These are phyloP conservation scores for Colletotrichum aenigma DNA, from an alignment of 2,329 filamentous ascomycete genomes.

Conservation along the genomic window DNA sequence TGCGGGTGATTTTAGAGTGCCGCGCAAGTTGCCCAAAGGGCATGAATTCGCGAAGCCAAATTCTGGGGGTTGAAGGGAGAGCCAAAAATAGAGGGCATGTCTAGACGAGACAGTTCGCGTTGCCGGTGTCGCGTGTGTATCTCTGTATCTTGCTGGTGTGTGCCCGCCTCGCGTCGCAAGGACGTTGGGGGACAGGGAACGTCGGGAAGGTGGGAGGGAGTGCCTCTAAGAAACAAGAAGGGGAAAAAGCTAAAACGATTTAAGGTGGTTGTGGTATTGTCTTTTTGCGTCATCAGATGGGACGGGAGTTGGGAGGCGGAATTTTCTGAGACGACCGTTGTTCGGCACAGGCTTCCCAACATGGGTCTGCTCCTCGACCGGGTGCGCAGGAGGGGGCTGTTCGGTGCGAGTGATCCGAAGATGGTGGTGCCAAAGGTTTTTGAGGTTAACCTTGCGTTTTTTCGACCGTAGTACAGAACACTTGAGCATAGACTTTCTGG, in stretches of 20 bases:
- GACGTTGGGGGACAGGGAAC: background rate
- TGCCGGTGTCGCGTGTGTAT: background rate
- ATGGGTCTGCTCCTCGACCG: background rate
- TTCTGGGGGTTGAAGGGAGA: background rate
- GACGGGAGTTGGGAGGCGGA: background rate
- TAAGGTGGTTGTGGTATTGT: background rate
- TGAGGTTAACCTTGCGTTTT: background rate
- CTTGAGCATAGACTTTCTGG: background rate
- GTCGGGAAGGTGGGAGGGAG: background rate
- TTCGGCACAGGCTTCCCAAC: conserved; percentile 9
- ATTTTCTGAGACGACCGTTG: conserved; percentile 11
- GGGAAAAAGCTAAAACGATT: background rate
- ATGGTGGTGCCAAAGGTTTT: background rate
- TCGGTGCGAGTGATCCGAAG: conserved; percentile 7
- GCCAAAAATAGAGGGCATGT: conserved; percentile 17
- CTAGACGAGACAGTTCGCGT: conserved; percentile 11
- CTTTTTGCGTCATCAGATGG: conserved; percentile 11
- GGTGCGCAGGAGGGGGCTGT: background rate
- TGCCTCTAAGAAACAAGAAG: background rate
- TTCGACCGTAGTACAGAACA: background rate
- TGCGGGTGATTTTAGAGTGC: conserved; percentile 1
- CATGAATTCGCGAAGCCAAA: conserved; percentile 7
- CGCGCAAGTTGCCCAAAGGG: background rate
- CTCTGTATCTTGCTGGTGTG: background rate
- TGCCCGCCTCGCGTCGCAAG: background rate